phyloP scores from a whole-genome alignment of 2,329 filamentous ascomycete genomes.

The Monosporascus sp. region DNA sequence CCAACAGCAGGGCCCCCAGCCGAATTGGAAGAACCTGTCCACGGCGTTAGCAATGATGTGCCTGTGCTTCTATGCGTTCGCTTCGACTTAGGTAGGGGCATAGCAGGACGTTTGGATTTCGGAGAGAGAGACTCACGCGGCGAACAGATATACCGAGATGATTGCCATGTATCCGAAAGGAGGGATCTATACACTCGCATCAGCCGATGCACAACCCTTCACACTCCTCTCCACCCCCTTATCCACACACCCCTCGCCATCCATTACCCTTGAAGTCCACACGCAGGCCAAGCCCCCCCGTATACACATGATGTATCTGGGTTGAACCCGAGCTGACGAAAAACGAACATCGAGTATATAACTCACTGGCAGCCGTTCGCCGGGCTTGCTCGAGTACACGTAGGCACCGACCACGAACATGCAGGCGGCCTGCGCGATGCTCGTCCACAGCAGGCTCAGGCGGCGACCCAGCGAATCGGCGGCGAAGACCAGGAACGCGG shows the following conservation, averaged over 20 bases:
- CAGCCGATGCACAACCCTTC: too few species aligned
- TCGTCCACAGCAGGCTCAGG: conserved; percentile 56
- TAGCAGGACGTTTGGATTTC: background rate
- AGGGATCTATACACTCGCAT: conserved; percentile 36
- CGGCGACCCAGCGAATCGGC: conserved; percentile 65
- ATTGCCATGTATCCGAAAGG: conserved; percentile 65
- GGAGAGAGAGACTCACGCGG: conserved; percentile 31
- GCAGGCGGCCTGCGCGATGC: conserved; percentile 52
- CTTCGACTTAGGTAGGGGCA: conserved; percentile 20
- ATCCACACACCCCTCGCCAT: too few species aligned
- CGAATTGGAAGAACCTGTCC: conserved; percentile 53
- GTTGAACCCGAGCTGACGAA: background rate
- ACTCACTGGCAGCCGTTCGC: conserved; percentile 39
- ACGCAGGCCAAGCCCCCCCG: too few species aligned
- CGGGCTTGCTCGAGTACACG: conserved; percentile 55
- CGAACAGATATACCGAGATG: conserved; percentile 68
- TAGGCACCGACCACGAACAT: conserved; percentile 72
- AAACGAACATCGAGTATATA: background rate
- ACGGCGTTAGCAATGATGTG: background rate
- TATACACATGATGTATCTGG: too few species aligned
- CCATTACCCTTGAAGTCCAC: too few species aligned
- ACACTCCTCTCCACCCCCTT: too few species aligned
- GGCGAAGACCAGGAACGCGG: conserved; percentile 59
- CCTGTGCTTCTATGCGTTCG: too few species aligned
- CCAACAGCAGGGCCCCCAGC: conserved; percentile 69